phyloP scores from a whole-genome alignment of 768 basidiomycete species.

The Mrakia blollopis region DNA sequence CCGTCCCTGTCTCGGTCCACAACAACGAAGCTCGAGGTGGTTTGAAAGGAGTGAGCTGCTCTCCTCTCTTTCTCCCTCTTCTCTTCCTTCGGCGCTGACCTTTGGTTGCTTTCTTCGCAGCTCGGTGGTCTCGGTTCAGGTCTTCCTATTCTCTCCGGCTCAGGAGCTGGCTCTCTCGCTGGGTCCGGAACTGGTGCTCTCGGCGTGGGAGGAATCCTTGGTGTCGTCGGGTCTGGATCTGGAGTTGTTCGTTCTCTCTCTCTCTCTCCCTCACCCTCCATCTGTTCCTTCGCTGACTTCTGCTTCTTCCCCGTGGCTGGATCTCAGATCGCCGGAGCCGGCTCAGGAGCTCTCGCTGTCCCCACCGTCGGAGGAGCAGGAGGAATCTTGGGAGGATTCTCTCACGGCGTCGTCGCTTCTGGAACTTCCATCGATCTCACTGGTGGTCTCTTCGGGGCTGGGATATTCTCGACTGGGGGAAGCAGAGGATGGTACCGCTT shows the following conservation, averaged over 20 bases:
- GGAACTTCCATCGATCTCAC: too few relatives aligned
- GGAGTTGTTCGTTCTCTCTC: background rate
- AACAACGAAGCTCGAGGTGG: background rate
- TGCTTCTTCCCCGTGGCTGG: background rate
- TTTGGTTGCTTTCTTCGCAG: background rate
- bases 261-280: background rate
- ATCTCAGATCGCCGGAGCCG: too few relatives aligned
- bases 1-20: background rate
- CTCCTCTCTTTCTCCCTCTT: background rate
- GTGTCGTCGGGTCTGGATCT: background rate
- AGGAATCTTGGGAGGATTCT: too few relatives aligned
- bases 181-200: background rate
- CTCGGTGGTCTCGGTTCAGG: background rate
- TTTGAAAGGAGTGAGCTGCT: background rate
- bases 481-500: too few relatives aligned
- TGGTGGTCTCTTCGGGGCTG: too few relatives aligned
- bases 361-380: too few relatives aligned
- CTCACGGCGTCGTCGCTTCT: too few relatives aligned
- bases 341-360: too few relatives aligned
- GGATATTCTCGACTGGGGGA: too few relatives aligned
- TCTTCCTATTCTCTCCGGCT: background rate
- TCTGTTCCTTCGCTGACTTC: background rate
- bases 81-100: background rate
- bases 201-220: background rate
- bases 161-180: background rate